Conservation (phyloP, 257 asterid genomes). For the Ballota nigra region DNA sequence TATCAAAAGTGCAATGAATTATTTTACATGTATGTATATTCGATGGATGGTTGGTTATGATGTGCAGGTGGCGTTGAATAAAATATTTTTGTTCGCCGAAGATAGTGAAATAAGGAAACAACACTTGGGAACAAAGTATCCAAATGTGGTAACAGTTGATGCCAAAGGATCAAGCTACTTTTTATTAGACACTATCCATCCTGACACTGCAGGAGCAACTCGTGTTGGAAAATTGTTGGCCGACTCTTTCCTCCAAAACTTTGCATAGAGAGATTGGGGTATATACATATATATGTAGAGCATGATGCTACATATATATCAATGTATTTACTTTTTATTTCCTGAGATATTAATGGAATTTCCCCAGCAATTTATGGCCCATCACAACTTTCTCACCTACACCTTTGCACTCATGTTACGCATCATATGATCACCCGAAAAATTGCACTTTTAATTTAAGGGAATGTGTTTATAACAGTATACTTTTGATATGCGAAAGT, state of each 20-base stretch:
- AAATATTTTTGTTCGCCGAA: not conserved
- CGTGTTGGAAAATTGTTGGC: not conserved
- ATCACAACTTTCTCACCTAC: too few relatives aligned
- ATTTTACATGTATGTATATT: too few relatives aligned
- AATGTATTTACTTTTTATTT: not conserved
- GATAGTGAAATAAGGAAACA: not conserved
- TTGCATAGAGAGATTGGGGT: not conserved
- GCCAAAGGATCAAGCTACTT: not conserved
- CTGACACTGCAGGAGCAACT: not conserved
- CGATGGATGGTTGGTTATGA: not conserved
- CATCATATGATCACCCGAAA: too few relatives aligned
- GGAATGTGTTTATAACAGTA: too few relatives aligned
- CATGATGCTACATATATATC: not conserved
- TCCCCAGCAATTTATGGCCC: too few relatives aligned
- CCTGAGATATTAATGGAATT: too few relatives aligned
- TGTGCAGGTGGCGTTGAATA: not conserved
- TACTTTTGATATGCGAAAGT: too few relatives aligned
- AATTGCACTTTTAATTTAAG: too few relatives aligned
- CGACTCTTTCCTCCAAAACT: not conserved
- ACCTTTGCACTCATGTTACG: too few relatives aligned
- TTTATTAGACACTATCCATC: not conserved
- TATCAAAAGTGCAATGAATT: too few relatives aligned
- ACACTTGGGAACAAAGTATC: not conserved
- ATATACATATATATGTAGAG: not conserved
- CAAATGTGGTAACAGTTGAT: constrained; percentile 3